phyloP scores from a whole-genome alignment of 768 basidiomycete genomes.

The Phylloporus scabripes region DNA sequence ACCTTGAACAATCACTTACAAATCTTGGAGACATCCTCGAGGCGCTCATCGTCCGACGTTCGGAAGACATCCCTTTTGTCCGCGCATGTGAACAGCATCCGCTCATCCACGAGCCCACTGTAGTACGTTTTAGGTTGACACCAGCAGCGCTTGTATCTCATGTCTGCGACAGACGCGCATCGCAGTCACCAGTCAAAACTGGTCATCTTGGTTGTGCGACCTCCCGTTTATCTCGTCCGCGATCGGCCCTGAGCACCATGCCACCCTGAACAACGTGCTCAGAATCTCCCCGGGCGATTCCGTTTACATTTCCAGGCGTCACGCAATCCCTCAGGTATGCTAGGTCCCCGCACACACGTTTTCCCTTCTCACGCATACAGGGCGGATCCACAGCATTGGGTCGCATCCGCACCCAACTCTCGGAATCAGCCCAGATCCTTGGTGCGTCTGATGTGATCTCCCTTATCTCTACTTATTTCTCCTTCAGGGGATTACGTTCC shows the following conservation, averaged over 20 bases:
- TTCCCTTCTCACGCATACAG: conserved; percentile 38
- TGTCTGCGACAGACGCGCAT: conserved; percentile 42
- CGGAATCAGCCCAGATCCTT: conserved; percentile 57
- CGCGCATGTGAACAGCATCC: conserved; percentile 20
- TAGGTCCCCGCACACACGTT: conserved; percentile 5
- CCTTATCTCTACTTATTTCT: conserved; percentile 5
- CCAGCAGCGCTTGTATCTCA: conserved; percentile 2
- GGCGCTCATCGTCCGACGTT: conserved; percentile 29
- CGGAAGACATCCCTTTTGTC: conserved; percentile 23
- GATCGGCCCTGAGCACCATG: conserved; percentile 24
- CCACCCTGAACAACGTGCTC: conserved; percentile 37
- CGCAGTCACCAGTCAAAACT: conserved; percentile 41
- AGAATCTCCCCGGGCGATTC: conserved; percentile 46
- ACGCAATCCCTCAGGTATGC: conserved; percentile 47
- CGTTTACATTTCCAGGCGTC: conserved; percentile 53
- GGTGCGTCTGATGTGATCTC: conserved; percentile 39
- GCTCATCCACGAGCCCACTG: conserved; percentile 17
- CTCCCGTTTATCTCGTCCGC: conserved; percentile 28
- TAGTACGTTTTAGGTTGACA: conserved; percentile 18
- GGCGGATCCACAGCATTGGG: conserved; percentile 86
- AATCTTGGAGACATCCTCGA: conserved; percentile 29
- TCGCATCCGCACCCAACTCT: conserved; percentile 57
- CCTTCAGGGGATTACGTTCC: conserved; percentile 52
- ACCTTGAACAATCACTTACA: conserved; percentile 19
- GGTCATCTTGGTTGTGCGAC: conserved; percentile 42